Percentiles rank a stretch among this genome's conserved stretches.
phyloP scores from a whole-genome alignment of 2,329 filamentous ascomycete species.

The Fusarium incarnatum region DNA sequence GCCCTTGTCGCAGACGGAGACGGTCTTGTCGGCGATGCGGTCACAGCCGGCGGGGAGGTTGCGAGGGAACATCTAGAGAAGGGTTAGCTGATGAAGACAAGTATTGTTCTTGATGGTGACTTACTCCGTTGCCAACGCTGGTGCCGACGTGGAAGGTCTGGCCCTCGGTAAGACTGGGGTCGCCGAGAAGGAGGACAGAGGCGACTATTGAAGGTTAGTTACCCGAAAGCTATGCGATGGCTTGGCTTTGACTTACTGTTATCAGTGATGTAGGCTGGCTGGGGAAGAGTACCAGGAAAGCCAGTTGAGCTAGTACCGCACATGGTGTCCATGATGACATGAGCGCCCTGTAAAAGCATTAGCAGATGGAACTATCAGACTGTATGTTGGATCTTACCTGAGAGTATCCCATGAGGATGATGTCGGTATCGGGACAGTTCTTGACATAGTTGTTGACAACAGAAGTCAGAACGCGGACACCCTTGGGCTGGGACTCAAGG shows the following conservation, averaged over 20 bases:
- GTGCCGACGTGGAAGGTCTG: slow-evolving; percentile 28
- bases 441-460: slow-evolving; percentile 24
- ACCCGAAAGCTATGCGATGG: rapidly evolving
- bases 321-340: slow-evolving; percentile 21
- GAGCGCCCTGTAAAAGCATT: slow-evolving; percentile 14
- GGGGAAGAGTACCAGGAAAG: neutral
- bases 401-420: slow-evolving; percentile 39
- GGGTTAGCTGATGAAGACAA: neutral
- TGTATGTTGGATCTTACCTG: neutral
- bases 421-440: slow-evolving; percentile 30
- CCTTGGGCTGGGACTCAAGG: slow-evolving; percentile 33
- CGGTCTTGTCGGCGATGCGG: slow-evolving; percentile 9
- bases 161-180: slow-evolving; percentile 25
- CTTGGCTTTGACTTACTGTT: neutral
- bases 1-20: slow-evolving; percentile 36
- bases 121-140: slow-evolving; percentile 31
- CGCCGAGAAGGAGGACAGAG: slow-evolving; percentile 23
- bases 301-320: slow-evolving; percentile 28
- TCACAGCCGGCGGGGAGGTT: slow-evolving; percentile 21
- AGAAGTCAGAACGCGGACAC: slow-evolving; percentile 15
- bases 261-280: neutral
- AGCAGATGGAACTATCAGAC: neutral
- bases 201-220: slow-evolving; percentile 6
- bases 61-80: slow-evolving; percentile 26
- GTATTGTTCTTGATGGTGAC: neutral